These are phyloP conservation scores for Phytophthora podocarpi DNA, from an alignment of 352 stramenopile genomes.

Conservation along the genomic window DNA sequence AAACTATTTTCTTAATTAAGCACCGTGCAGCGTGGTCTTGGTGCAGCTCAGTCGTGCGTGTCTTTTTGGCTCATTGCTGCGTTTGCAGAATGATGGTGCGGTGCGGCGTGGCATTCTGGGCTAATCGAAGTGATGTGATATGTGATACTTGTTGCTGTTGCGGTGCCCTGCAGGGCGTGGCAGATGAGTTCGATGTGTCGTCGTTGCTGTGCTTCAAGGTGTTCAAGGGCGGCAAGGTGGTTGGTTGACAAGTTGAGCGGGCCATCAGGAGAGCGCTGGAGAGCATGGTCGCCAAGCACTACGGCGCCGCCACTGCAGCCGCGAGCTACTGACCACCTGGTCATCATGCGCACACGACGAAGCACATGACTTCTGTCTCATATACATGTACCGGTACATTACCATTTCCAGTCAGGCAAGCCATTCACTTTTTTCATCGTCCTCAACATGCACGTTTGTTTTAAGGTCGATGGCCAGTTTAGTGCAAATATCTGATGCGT, in stretches of 20 bases:
- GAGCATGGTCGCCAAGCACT: conserved; percentile 61
- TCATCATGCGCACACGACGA: conserved; percentile 6
- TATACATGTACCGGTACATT: too few relatives aligned
- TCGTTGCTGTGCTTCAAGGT: conserved; percentile 95
- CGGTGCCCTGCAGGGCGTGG: conserved; percentile 63
- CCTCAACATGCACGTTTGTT: conserved; percentile 17
- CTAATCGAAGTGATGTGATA: too few relatives aligned
- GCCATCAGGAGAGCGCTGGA: conserved; percentile 69
- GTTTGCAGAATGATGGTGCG: too few relatives aligned
- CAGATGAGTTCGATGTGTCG: conserved; percentile 67
- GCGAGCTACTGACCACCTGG: conserved; percentile 12
- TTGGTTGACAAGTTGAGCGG: conserved; percentile 90
- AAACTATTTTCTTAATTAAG: too few relatives aligned
- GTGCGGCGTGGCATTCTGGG: too few relatives aligned
- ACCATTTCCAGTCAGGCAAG: conserved; percentile 7
- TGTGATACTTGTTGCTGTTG: too few relatives aligned
- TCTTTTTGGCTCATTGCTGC: too few relatives aligned
- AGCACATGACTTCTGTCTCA: conserved; percentile 23
- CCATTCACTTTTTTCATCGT: conserved; percentile 18
- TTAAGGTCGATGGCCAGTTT: too few relatives aligned
- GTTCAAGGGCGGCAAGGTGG: conserved; percentile 88
- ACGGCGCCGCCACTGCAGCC: conserved; percentile 1
- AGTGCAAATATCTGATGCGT: too few relatives aligned
- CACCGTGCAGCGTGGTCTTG: too few relatives aligned
- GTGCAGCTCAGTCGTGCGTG: too few relatives aligned